Percentiles rank a stretch among this genome's conserved stretches.
Conservation (phyloP, 2,329 filamentous ascomycete species). For the Talaromyces verruculosus region DNA sequence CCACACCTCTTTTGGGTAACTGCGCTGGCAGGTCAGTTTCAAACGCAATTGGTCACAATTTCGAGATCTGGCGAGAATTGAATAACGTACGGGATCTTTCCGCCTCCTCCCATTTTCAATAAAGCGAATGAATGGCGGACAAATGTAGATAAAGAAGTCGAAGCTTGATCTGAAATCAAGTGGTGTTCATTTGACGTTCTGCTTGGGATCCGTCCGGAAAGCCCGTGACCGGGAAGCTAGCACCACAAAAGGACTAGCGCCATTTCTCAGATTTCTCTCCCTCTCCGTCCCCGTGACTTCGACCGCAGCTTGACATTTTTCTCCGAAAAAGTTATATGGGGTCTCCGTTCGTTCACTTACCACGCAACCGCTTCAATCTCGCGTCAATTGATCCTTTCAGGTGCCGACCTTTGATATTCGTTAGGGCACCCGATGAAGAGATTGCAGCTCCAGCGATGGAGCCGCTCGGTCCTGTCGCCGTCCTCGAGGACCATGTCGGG, state of each 20-base stretch:
- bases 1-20: constrained; percentile 99
- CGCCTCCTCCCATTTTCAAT: constrained; percentile 69
- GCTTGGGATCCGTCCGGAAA: constrained; percentile 17
- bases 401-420: constrained; percentile 20
- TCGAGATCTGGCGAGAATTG: background rate
- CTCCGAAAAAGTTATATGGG: constrained; percentile 28
- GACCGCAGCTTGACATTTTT: constrained; percentile 41
- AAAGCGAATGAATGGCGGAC: constrained; percentile 26
- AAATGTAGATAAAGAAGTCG: background rate
- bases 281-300: constrained; percentile 40
- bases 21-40: constrained; percentile 43
- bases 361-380: constrained; percentile 21
- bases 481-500: constrained; percentile 48
- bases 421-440: constrained; percentile 49
- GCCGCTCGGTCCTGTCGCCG: constrained; percentile 51
- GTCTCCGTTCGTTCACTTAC: background rate
- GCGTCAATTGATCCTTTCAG: constrained; percentile 25
- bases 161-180: constrained; percentile 11
- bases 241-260: constrained; percentile 31
- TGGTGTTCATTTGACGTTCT: constrained; percentile 20
- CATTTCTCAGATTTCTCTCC: constrained; percentile 29
- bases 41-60: background rate
- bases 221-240: constrained; percentile 30
- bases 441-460: constrained; percentile 54
- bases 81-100: constrained; percentile 65